Evolutionary conservation across 306 rosid genomes (phyloP).

Genomic region (Lagenaria siceraria): DNA sequence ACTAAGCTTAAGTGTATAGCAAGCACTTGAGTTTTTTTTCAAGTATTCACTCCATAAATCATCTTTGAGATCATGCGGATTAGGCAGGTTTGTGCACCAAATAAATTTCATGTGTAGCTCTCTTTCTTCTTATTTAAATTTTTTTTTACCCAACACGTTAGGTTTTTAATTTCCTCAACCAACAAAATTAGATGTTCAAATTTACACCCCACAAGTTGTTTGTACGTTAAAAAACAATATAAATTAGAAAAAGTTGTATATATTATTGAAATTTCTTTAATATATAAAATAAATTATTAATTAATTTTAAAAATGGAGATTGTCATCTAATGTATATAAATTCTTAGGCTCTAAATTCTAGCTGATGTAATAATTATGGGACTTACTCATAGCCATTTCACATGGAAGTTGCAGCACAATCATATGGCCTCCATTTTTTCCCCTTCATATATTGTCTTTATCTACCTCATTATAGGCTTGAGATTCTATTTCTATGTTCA

Average conservation of each 20-base stretch:
- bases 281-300: background rate
- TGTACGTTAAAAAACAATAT: background rate
- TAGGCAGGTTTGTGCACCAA: too few relatives aligned
- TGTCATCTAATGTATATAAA: background rate
- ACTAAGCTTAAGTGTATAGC: too few relatives aligned
- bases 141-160: too few relatives aligned
- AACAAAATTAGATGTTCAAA: too few relatives aligned
- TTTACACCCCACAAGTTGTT: too few relatives aligned
- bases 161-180: too few relatives aligned
- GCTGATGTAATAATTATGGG: background rate
- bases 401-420: constrained; percentile 33
- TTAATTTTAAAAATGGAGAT: background rate
- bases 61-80: too few relatives aligned
- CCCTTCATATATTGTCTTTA: constrained; percentile 5
- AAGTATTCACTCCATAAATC: too few relatives aligned
- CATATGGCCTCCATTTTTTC: constrained; percentile 15
- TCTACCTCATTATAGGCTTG: background rate
- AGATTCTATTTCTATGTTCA: background rate
- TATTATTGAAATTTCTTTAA: too few relatives aligned
- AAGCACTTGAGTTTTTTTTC: too few relatives aligned
- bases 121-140: too few relatives aligned
- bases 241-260: background rate
- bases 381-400: constrained; percentile 18
- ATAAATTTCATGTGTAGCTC: too few relatives aligned
- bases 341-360: background rate